These are phyloP conservation scores for Bruguiera parviflora DNA, from an alignment of 345 rosid genomes.

Conservation along the genomic window DNA sequence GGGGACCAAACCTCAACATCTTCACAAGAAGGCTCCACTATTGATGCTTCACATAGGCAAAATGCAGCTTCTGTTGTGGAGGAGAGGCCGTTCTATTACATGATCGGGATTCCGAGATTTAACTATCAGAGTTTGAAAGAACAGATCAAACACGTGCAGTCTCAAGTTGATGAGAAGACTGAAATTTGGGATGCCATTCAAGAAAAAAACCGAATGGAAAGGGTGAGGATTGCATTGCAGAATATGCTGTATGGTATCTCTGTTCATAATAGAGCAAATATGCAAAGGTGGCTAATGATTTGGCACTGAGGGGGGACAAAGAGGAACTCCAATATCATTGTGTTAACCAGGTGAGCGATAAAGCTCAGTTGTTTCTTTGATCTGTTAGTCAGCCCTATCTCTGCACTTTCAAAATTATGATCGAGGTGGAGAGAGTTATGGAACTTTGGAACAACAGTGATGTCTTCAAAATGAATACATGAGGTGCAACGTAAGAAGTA, in stretches of 20 bases:
- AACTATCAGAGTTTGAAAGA: slow-evolving; percentile 48
- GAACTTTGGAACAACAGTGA: slow-evolving; percentile 56
- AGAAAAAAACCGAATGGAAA: slow-evolving; percentile 42
- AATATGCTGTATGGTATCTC: neutral
- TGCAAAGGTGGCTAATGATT: slow-evolving; percentile 47
- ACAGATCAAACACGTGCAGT: slow-evolving; percentile 50
- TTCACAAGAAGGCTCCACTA: slow-evolving; percentile 26
- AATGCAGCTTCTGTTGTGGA: slow-evolving; percentile 35
- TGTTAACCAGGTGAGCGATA: slow-evolving; percentile 51
- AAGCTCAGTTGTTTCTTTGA: slow-evolving; percentile 6
- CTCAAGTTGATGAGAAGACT: slow-evolving; percentile 56
- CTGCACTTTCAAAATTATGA: slow-evolving; percentile 20
- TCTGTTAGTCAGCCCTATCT: neutral
- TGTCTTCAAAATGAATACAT: slow-evolving; percentile 65
- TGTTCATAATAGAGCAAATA: slow-evolving; percentile 14
- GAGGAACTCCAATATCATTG: slow-evolving; percentile 58
- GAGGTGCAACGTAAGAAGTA: slow-evolving; percentile 56
- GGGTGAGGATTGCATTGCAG: slow-evolving; percentile 34
- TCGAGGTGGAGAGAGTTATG: slow-evolving; percentile 68
- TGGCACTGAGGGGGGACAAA: slow-evolving; percentile 50
- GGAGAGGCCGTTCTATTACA: slow-evolving; percentile 48
- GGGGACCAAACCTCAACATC: slow-evolving; percentile 20
- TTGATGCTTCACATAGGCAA: slow-evolving; percentile 40
- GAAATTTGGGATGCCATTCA: slow-evolving; percentile 53
- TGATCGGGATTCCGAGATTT: slow-evolving; percentile 58